phyloP scores from a whole-genome alignment of 1,284 basidiomycete species.

The Leccinum variabile region DNA sequence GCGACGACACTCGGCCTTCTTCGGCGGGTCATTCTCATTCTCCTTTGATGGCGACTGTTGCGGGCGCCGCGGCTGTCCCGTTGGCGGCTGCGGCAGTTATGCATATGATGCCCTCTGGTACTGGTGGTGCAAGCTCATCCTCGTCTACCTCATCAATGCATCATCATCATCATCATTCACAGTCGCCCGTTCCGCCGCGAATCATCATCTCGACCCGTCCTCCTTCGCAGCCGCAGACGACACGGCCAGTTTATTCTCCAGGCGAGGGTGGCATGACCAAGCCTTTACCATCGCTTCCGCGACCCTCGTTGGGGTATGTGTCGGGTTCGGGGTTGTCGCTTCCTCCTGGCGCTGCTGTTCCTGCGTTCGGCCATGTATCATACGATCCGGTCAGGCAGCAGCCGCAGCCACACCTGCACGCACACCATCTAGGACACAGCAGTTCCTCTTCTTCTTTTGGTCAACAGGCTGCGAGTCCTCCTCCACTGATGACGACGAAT shows the following conservation, averaged over 20 bases:
- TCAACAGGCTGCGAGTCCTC: background rate
- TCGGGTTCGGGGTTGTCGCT: background rate
- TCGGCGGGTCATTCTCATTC: background rate
- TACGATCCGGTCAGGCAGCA: background rate
- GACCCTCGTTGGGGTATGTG: background rate
- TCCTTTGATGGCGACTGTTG: background rate
- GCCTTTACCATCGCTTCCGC: background rate
- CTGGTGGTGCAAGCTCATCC: background rate
- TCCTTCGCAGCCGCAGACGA: background rate
- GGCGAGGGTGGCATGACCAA: constrained; percentile 2
- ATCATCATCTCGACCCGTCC: constrained; percentile 20
- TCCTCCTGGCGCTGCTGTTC: background rate
- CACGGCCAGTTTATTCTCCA: background rate
- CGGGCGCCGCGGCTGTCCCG: background rate
- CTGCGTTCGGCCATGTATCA: background rate
- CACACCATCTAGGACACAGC: background rate
- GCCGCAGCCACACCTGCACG: background rate
- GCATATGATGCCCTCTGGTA: constrained; percentile 1
- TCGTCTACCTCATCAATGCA: background rate
- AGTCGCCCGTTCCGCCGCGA: constrained; percentile 8
- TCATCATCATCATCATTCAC: background rate
- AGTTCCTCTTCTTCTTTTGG: too few species aligned
- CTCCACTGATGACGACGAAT: background rate
- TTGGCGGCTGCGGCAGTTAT: constrained; percentile 5
- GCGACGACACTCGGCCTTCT: constrained; percentile 10